Evolutionary conservation across 2,329 filamentous ascomycete genomes (phyloP).

Genomic region (Penicillium sumatraense): DNA sequence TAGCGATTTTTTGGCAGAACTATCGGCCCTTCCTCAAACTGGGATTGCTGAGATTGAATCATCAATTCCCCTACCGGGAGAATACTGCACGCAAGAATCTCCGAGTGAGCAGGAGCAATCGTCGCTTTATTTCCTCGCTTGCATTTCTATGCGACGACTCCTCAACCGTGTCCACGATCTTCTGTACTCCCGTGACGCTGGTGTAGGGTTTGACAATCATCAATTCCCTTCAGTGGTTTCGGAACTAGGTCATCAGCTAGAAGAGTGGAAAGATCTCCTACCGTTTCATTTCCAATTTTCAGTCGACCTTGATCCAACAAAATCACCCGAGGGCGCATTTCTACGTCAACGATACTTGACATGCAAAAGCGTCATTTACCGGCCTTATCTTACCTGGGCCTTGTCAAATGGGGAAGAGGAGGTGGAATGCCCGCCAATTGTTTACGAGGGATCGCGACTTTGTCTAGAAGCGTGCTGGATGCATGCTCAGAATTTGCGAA

Average conservation of each 20-base stretch:
- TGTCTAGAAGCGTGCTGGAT: conserved; percentile 55
- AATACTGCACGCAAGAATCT: conserved; percentile 51
- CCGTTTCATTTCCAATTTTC: conserved; percentile 37
- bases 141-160: conserved; percentile 46
- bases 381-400: conserved; percentile 58
- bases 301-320: conserved; percentile 34
- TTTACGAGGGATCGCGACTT: conserved; percentile 48
- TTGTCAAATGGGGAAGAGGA: conserved; percentile 44
- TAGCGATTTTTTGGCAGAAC: conserved; percentile 59
- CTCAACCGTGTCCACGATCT: conserved; percentile 38
- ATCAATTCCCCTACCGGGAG: conserved; percentile 53
- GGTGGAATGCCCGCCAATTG: conserved; percentile 36
- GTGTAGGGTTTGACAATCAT: conserved; percentile 50
- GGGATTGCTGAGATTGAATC: conserved; percentile 59
- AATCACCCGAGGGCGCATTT: conserved; percentile 53
- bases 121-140: conserved; percentile 59
- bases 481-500: conserved; percentile 55
- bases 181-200: conserved; percentile 53
- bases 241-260: conserved; percentile 40
- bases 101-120: conserved; percentile 51
- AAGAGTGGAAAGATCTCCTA: conserved; percentile 40
- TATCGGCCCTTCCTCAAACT: conserved; percentile 56
- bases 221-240: conserved; percentile 55
- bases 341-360: conserved; percentile 57
- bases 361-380: conserved; percentile 58